A percentile compares a stretch with the other conserved stretches of the same genome.
phyloP scores from a whole-genome alignment of 257 asterid genomes.

The Hygrophila difformis region DNA sequence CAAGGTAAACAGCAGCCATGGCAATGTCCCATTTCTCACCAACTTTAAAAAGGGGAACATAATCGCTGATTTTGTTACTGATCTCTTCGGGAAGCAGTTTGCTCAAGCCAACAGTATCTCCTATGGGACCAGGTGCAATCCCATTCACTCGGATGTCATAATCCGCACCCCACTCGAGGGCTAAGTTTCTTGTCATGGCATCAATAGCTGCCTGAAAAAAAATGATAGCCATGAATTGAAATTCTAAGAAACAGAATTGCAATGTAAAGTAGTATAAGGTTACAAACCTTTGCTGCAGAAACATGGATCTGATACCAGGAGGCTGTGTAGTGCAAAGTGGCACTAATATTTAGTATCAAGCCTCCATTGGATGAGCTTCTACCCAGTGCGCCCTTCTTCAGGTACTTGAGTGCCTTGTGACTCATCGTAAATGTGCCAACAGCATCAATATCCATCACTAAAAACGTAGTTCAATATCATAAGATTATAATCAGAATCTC shows the following conservation, averaged over 20 bases:
- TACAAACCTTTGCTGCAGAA: constrained; percentile 67
- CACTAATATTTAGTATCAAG: constrained; percentile 61
- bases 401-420: constrained; percentile 51
- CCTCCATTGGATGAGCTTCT: constrained; percentile 43
- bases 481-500: background rate
- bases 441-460: constrained; percentile 77
- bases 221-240: background rate
- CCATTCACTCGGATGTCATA: constrained; percentile 75
- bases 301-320: constrained; percentile 80
- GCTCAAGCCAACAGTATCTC: constrained; percentile 60
- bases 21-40: constrained; percentile 85
- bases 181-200: constrained; percentile 63
- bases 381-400: constrained; percentile 54
- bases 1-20: constrained; percentile 74
- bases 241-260: too few relatives aligned
- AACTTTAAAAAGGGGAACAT: constrained; percentile 45
- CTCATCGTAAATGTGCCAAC: constrained; percentile 87
- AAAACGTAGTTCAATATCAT: background rate
- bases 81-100: constrained; percentile 63
- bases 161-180: constrained; percentile 85
- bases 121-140: constrained; percentile 83
- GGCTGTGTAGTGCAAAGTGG: constrained; percentile 76
- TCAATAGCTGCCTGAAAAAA: constrained; percentile 61
- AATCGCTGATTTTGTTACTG: constrained; percentile 20
- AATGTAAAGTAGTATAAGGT: background rate